Conservation (phyloP, 1,284 basidiomycete species). For the Austroboletus novae-zelandiae region DNA sequence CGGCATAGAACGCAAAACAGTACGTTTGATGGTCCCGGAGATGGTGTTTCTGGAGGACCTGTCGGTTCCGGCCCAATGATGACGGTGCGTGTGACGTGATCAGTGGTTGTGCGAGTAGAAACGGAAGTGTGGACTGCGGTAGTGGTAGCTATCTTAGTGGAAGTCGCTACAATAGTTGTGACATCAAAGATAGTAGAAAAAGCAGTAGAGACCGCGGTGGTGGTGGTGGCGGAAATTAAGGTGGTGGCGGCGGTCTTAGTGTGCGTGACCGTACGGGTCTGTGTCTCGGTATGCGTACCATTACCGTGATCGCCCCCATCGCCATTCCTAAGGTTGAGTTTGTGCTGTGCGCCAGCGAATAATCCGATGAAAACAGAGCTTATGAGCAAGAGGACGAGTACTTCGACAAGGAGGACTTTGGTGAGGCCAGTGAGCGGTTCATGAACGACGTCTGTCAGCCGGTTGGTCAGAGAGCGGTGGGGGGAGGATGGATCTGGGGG, state of each 20-base stretch:
- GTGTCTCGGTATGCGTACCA: conserved; percentile 36
- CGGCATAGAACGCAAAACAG: not conserved
- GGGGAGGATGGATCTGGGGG: conserved; percentile 19
- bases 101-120: conserved; percentile 37
- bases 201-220: conserved; percentile 33
- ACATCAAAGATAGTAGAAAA: conserved; percentile 34
- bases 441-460: conserved; percentile 55
- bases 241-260: conserved; percentile 32
- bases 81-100: conserved; percentile 30
- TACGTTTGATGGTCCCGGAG: conserved; percentile 29
- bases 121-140: conserved; percentile 37
- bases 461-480: conserved; percentile 44
- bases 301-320: conserved; percentile 32
- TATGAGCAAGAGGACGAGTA: conserved; percentile 77
- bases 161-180: conserved; percentile 31
- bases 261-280: conserved; percentile 30
- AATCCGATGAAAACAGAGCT: conserved; percentile 88
- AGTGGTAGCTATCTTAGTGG: conserved; percentile 36
- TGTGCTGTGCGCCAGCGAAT: conserved; percentile 84
- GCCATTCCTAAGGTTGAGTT: conserved; percentile 54
- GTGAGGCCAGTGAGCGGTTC: conserved; percentile 84
- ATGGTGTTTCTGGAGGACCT: conserved; percentile 29
- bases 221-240: conserved; percentile 34
- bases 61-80: conserved; percentile 35
- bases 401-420: conserved; percentile 74